phyloP scores from a whole-genome alignment of 169 alveolate species.

The Eimeria falciformis region DNA sequence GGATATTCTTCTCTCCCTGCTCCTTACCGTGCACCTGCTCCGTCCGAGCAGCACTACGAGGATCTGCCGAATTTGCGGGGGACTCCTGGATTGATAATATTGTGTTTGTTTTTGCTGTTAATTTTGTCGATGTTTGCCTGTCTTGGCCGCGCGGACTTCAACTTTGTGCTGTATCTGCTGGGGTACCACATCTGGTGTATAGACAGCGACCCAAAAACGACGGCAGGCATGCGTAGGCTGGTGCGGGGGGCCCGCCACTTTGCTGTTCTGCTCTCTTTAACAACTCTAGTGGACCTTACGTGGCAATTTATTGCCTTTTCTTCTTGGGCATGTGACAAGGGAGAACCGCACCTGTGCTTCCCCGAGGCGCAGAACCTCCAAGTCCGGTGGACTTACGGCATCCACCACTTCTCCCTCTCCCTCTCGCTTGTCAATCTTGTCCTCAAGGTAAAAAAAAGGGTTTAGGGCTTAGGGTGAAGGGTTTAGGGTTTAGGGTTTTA shows the following conservation, averaged over 20 bases:
- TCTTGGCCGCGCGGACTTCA: conserved; percentile 65
- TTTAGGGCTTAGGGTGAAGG: neutral
- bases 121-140: conserved; percentile 52
- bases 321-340: conserved; percentile 63
- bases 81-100: conserved; percentile 10
- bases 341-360: conserved; percentile 57
- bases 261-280: conserved; percentile 39
- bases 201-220: conserved; percentile 44
- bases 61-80: conserved; percentile 32
- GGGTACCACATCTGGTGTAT: conserved; percentile 76
- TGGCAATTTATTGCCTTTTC: conserved; percentile 67
- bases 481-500: neutral
- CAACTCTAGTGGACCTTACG: conserved; percentile 43
- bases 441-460: conserved; percentile 41
- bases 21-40: neutral
- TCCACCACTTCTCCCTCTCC: conserved; percentile 49
- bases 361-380: conserved; percentile 60
- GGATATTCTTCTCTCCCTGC: neutral
- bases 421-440: conserved; percentile 68
- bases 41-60: neutral
- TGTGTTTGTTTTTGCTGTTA: conserved; percentile 7
- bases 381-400: conserved; percentile 65
- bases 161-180: conserved; percentile 52
- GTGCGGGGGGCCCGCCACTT: conserved; percentile 57
- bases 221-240: conserved; percentile 36